Conservation (phyloP, 345 rosid genomes). For the Excoecaria cochinchinensis region DNA sequence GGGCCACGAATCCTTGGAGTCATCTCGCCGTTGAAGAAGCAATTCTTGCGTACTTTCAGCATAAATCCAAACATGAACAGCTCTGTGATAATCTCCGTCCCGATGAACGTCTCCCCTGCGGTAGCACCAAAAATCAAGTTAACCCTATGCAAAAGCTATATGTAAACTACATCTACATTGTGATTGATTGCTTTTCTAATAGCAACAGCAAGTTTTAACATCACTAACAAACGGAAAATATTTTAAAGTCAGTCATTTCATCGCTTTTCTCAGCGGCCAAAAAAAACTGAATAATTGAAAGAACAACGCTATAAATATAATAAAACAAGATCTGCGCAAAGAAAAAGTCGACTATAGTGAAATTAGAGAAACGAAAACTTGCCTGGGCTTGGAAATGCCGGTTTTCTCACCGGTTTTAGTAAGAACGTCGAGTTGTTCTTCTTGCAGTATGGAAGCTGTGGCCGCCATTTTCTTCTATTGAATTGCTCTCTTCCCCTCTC, state of each 20-base stretch:
- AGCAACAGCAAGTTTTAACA: not conserved
- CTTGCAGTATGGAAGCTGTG: not conserved
- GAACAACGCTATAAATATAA: not conserved
- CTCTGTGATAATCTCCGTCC: slow-evolving; percentile 89
- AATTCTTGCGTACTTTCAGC: slow-evolving; percentile 76
- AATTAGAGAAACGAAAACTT: slow-evolving; percentile 10
- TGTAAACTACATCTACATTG: not conserved
- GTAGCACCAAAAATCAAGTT: not conserved
- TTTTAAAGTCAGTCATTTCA: not conserved
- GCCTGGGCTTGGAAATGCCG: slow-evolving; percentile 78
- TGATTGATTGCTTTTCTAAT: not conserved
- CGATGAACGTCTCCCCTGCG: slow-evolving; percentile 69
- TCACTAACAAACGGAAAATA: not conserved
- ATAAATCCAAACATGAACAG: slow-evolving; percentile 84
- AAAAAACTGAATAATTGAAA: no score
- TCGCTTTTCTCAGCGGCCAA: no score
- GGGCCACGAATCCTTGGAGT: slow-evolving; percentile 86
- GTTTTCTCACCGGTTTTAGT: slow-evolving; percentile 57
- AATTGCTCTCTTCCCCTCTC: not conserved
- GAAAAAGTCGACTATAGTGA: not conserved
- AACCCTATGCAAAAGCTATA: not conserved
- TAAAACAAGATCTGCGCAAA: not conserved
- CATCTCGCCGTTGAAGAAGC: slow-evolving; percentile 78
- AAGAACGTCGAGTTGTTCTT: not conserved
- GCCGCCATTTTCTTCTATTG: not conserved